These are phyloP conservation scores for Penicillium sp. DNA, from an alignment of 2,329 filamentous ascomycete genomes.

Conservation along the genomic window DNA sequence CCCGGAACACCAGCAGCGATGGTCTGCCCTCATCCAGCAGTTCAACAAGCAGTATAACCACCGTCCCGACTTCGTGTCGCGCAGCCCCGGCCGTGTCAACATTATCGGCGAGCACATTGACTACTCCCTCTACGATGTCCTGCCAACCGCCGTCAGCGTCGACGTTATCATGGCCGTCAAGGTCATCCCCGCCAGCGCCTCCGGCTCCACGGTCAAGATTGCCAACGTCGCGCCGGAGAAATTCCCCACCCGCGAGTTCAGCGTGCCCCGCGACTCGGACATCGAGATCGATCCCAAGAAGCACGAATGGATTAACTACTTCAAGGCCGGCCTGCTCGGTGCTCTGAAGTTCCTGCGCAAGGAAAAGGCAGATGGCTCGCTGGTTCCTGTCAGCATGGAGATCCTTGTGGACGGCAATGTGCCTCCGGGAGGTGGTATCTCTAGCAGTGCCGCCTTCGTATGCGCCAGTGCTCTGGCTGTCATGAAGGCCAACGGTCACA, in stretches of 20 bases:
- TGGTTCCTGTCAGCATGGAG: conserved; percentile 75
- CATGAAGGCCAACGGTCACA: conserved; percentile 78
- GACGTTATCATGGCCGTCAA: conserved; percentile 85
- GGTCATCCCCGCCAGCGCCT: conserved; percentile 41
- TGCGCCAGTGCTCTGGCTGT: conserved; percentile 86
- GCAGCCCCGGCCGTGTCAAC: conserved; percentile 92
- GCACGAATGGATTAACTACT: conserved; percentile 98
- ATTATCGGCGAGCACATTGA: conserved; percentile 99
- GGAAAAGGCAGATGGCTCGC: conserved; percentile 59
- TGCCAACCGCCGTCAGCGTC: conserved; percentile 91
- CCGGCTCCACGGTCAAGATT: conserved; percentile 67
- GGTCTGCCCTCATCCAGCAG: conserved; percentile 67
- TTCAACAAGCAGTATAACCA: conserved; percentile 71
- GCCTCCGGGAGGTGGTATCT: conserved; percentile 85
- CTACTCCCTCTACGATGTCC: conserved; percentile 92
- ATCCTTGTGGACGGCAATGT: conserved; percentile 89
- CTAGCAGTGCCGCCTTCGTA: conserved; percentile 90
- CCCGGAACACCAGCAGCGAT: conserved; percentile 66
- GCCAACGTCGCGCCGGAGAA: conserved; percentile 74
- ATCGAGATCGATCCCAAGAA: conserved; percentile 81
- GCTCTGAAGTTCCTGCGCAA: conserved; percentile 72
- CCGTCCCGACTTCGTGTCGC: conserved; percentile 74
- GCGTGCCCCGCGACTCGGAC: conserved; percentile 59
- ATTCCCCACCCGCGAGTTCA: conserved; percentile 74
- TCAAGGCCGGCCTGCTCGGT: conserved; percentile 84